Evolutionary conservation across 225 moss, liverwort and hornwort genomes (phyloP).

Genomic region (Rhytidiadelphus loreus): DNA sequence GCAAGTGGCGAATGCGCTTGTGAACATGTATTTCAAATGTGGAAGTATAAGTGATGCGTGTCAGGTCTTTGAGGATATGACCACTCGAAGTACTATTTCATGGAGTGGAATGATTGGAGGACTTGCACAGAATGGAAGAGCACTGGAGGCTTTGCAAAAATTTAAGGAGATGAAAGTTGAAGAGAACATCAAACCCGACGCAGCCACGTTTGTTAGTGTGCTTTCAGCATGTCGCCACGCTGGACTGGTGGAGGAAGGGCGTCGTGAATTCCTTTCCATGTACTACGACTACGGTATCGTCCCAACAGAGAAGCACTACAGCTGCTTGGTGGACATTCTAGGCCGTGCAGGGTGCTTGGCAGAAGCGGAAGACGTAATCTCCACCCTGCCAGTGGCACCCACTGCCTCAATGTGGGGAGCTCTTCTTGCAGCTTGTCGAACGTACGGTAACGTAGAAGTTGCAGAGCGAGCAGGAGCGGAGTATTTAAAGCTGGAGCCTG

Average conservation of each 20-base stretch:
- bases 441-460: slow-evolving; percentile 1
- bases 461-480: slow-evolving; percentile 39
- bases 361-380: slow-evolving; percentile 28
- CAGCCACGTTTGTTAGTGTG: slow-evolving; percentile 29
- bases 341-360: slow-evolving; percentile 19
- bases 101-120: slow-evolving; percentile 42
- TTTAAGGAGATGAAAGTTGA: slow-evolving; percentile 25
- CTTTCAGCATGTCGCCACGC: slow-evolving; percentile 34
- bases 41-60: slow-evolving; percentile 23
- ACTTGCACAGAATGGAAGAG: slow-evolving; percentile 31
- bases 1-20: slow-evolving; percentile 16
- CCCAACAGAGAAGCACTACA: slow-evolving; percentile 19
- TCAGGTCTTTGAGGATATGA: slow-evolving; percentile 8
- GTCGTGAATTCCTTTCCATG: slow-evolving; percentile 19
- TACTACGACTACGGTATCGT: slow-evolving; percentile 1
- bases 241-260: slow-evolving; percentile 28
- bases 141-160: slow-evolving; percentile 4
- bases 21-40: slow-evolving; percentile 41
- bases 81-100: slow-evolving; percentile 17
- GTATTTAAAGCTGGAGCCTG: slow-evolving; percentile 23
- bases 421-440: slow-evolving; percentile 27
- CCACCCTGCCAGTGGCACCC: slow-evolving; percentile 9
- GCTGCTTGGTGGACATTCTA: slow-evolving; percentile 36
- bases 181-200: slow-evolving; percentile 11
- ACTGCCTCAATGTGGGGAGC: slow-evolving; percentile 28